Conservation (phyloP, 2,329 filamentous ascomycete species). For the Trichoderma cornu-damae region DNA sequence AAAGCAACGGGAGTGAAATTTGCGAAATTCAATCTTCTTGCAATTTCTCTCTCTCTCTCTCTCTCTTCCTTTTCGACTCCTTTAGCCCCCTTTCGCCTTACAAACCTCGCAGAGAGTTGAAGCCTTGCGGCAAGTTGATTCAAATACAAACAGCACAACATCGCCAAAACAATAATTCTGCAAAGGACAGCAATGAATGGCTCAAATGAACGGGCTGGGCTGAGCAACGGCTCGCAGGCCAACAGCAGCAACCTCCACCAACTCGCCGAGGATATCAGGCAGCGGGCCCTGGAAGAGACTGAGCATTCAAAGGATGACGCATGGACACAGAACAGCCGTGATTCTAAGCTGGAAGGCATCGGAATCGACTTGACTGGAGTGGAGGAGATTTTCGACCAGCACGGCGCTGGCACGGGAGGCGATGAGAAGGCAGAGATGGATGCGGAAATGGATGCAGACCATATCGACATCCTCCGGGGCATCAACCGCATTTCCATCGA, state of each 20-base stretch:
- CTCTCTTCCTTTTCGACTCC: no score
- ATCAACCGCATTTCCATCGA: constrained; percentile 17
- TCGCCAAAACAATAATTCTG: not conserved
- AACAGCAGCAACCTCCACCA: constrained; percentile 18
- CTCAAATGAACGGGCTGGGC: constrained; percentile 17
- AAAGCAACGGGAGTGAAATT: no score
- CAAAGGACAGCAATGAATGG: not conserved
- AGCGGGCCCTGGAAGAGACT: constrained; percentile 22
- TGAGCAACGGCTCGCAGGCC: not conserved
- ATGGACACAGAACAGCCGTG: not conserved
- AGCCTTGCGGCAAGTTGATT: no score
- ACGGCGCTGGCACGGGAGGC: not conserved
- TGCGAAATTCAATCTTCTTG: no score
- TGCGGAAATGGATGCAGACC: not conserved
- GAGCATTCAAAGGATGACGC: constrained; percentile 12
- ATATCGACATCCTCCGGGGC: constrained; percentile 4
- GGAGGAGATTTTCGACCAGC: not conserved
- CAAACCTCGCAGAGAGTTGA: no score
- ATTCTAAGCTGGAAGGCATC: not conserved
- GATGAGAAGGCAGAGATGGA: not conserved
- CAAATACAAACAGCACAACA: not conserved
- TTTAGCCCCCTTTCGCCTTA: not conserved
- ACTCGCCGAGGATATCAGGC: constrained; percentile 24
- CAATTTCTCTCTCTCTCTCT: no score
- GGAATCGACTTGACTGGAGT: constrained; percentile 4